Percentiles rank a stretch among this genome's conserved stretches.
Conservation (phyloP, 148 eudicot genomes). For the Agrostemma githago region DNA sequence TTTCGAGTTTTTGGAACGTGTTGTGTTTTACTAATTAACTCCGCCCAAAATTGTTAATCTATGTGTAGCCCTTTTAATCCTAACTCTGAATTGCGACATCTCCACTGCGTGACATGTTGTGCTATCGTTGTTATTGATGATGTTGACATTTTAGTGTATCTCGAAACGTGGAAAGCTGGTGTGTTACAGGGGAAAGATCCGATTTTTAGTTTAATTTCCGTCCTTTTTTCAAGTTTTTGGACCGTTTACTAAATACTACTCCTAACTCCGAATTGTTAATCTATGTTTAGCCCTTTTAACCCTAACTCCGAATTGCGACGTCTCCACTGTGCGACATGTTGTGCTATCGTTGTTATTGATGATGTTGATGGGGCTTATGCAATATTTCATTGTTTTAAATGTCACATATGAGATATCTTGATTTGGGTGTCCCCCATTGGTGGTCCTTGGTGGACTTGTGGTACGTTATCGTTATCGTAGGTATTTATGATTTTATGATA, state of each 20-base stretch:
- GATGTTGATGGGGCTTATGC: neutral
- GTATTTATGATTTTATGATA: neutral
- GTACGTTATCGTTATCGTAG: neutral
- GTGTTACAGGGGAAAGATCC: neutral
- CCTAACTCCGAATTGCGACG: neutral
- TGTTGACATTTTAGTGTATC: neutral
- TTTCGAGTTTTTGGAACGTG: no score
- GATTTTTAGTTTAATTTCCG: neutral
- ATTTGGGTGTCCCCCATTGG: neutral
- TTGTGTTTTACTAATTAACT: no score
- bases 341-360: neutral
- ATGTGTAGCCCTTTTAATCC: neutral
- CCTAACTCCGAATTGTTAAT: neutral
- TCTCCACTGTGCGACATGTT: neutral
- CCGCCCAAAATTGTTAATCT: neutral
- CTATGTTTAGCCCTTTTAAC: neutral
- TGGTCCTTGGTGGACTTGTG: conserved; percentile 4
- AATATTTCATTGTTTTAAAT: neutral
- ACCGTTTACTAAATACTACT: no score
- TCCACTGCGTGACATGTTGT: neutral
- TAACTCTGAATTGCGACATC: neutral
- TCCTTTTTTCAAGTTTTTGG: no score
- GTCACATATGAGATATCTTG: neutral
- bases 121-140: neutral
- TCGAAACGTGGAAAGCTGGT: neutral